phyloP scores from a whole-genome alignment of 441 rosid genomes.

The Biscutella laevigata region DNA sequence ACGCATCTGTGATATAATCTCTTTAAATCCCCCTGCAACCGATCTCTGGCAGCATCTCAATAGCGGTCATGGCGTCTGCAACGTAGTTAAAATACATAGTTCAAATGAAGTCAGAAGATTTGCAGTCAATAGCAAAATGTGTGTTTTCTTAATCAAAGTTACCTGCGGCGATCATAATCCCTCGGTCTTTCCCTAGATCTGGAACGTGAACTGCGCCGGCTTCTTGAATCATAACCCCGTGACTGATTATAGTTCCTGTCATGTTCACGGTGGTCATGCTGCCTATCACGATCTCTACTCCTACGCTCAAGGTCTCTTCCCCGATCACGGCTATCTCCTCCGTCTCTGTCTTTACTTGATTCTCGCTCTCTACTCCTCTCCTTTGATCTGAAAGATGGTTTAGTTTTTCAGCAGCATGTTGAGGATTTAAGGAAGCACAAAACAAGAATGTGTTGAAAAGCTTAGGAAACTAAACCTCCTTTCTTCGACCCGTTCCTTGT shows the following conservation, averaged over 20 bases:
- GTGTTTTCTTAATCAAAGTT: background rate
- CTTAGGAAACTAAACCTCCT: conserved; percentile 19
- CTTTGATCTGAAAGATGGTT: conserved; percentile 44
- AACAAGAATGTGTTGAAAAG: background rate
- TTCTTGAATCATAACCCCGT: conserved; percentile 76
- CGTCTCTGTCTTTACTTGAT: conserved; percentile 58
- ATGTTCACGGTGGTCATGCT: conserved; percentile 50
- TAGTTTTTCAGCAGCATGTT: background rate
- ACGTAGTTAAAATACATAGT: background rate
- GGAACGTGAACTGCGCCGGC: conserved; percentile 74
- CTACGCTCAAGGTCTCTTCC: conserved; percentile 74
- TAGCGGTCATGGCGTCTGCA: conserved; percentile 31
- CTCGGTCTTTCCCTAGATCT: conserved; percentile 72
- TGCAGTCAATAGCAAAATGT: background rate
- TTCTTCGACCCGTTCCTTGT: conserved; percentile 52
- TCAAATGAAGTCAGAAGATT: background rate
- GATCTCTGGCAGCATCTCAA: conserved; percentile 14
- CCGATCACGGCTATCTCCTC: conserved; percentile 61
- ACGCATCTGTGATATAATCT: conserved; percentile 13
- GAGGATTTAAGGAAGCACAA: background rate
- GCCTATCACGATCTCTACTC: conserved; percentile 73
- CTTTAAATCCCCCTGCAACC: background rate
- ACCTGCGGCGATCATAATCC: conserved; percentile 92
- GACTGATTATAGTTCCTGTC: conserved; percentile 55
- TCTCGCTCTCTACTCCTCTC: conserved; percentile 63